Conservation (phyloP, 345 rosid genomes). For the Populus tremula region DNA sequence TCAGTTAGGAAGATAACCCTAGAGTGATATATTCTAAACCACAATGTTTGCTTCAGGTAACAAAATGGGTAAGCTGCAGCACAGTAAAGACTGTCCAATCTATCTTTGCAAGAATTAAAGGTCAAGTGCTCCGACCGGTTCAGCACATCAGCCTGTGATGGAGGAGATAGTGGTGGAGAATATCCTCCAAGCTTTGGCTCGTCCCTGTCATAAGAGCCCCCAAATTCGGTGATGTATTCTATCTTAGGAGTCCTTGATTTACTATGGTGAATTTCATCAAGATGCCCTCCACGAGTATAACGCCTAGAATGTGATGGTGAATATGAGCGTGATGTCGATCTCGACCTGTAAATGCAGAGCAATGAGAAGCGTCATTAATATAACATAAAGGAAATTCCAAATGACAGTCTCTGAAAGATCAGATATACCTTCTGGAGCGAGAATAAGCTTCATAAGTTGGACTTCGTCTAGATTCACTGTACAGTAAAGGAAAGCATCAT, state of each 20-base stretch:
- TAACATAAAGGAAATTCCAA: neutral
- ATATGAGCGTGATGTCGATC: conserved; percentile 75
- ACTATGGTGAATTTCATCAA: conserved; percentile 58
- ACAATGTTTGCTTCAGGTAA: conserved; percentile 56
- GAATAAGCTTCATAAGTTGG: conserved; percentile 96
- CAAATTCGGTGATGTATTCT: conserved; percentile 93
- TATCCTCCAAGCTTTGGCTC: conserved; percentile 71
- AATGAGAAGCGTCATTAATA: neutral
- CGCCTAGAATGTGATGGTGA: conserved; percentile 79
- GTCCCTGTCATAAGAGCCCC: conserved; percentile 63
- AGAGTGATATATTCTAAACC: conserved; percentile 47
- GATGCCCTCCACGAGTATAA: conserved; percentile 50
- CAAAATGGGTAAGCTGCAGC: conserved; percentile 73
- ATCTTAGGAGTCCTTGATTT: conserved; percentile 71
- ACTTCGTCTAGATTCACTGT: conserved; percentile 83
- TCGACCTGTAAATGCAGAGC: conserved; percentile 39
- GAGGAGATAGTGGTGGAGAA: conserved; percentile 93
- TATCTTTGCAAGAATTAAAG: conserved; percentile 97
- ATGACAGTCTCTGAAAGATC: neutral
- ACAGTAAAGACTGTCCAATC: conserved; percentile 70
- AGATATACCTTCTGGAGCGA: conserved; percentile 69
- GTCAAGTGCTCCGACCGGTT: conserved; percentile 99
- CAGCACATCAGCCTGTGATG: conserved; percentile 53
- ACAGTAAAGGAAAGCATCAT: conserved; percentile 9
- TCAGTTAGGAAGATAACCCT: conserved; percentile 51